These are phyloP conservation scores for Scytalidium lignicola DNA, from an alignment of 2,329 filamentous ascomycete genomes.

Conservation along the genomic window DNA sequence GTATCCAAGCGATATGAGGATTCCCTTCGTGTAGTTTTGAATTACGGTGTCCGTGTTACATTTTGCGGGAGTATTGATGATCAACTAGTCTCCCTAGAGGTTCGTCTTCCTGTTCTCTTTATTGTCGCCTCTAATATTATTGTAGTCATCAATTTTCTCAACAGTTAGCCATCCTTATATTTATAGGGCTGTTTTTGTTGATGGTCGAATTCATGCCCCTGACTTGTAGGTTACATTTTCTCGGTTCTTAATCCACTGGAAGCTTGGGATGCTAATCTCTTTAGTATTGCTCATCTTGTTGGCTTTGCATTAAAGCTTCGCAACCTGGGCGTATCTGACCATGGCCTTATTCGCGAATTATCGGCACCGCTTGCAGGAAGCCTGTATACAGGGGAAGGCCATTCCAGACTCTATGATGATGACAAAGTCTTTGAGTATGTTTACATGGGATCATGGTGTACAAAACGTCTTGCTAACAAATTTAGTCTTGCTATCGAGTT, in stretches of 20 bases:
- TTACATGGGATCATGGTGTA: neutral
- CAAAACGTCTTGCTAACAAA: slow-evolving; percentile 1
- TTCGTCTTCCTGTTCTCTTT: slow-evolving; percentile 31
- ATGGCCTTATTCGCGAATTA: slow-evolving; percentile 87
- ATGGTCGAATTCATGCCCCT: slow-evolving; percentile 84
- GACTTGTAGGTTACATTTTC: slow-evolving; percentile 61
- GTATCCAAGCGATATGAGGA: slow-evolving; percentile 78
- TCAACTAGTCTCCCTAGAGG: slow-evolving; percentile 89
- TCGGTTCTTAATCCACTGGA: neutral
- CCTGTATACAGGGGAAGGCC: slow-evolving; percentile 86
- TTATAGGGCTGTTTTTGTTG: slow-evolving; percentile 92
- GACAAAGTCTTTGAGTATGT: slow-evolving; percentile 72
- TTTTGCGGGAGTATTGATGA: slow-evolving; percentile 96
- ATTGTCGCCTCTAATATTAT: neutral
- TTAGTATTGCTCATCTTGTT: slow-evolving; percentile 76
- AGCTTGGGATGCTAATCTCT: neutral
- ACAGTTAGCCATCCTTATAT: slow-evolving; percentile 87
- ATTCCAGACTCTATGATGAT: slow-evolving; percentile 91
- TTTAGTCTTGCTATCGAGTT: slow-evolving; percentile 63
- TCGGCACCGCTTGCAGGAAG: slow-evolving; percentile 85
- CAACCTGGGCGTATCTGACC: slow-evolving; percentile 88
- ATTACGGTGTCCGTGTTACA: slow-evolving; percentile 75
- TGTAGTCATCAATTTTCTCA: slow-evolving; percentile 75
- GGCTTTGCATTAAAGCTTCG: slow-evolving; percentile 91
- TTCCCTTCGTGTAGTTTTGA: slow-evolving; percentile 67